Evolutionary conservation across 2,329 filamentous ascomycete genomes (phyloP).

Genomic region (Lomentospora prolificans): DNA sequence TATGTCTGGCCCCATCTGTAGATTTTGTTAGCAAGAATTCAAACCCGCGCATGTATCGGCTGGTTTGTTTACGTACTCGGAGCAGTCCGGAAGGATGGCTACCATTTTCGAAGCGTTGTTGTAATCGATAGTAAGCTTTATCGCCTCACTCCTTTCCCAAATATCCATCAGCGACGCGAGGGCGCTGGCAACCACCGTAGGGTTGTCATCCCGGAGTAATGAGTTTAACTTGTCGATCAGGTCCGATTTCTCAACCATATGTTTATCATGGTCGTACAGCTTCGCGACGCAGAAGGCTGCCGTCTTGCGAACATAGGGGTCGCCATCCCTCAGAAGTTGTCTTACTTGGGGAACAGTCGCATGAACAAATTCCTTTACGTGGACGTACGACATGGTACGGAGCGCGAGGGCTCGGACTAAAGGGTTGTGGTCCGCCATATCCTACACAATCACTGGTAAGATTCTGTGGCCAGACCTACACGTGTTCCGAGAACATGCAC

Average conservation of each 20-base stretch:
- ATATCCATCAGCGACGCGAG: constrained; percentile 91
- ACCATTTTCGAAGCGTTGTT: constrained; percentile 97
- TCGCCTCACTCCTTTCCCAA: constrained; percentile 94
- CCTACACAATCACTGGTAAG: constrained; percentile 36
- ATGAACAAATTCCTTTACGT: constrained; percentile 92
- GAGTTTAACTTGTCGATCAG: constrained; percentile 85
- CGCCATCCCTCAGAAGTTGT: constrained; percentile 69
- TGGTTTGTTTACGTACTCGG: constrained; percentile 72
- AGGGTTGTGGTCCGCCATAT: constrained; percentile 89
- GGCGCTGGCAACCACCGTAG: constrained; percentile 91
- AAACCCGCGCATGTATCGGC: too few relatives aligned
- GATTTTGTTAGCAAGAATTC: constrained; percentile 10
- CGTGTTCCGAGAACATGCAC: background rate
- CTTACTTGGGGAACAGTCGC: constrained; percentile 79
- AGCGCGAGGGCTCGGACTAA: constrained; percentile 85
- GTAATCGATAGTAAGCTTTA: constrained; percentile 97
- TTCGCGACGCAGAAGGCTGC: constrained; percentile 95
- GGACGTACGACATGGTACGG: constrained; percentile 93
- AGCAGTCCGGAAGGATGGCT: constrained; percentile 90
- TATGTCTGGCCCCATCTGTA: constrained; percentile 95
- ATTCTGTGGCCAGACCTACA: background rate
- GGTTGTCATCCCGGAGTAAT: constrained; percentile 90
- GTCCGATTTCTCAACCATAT: constrained; percentile 82
- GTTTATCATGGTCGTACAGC: constrained; percentile 90
- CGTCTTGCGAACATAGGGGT: constrained; percentile 96